Conservation (phyloP, 139 green algal species). For the Haematococcus sp. region DNA sequence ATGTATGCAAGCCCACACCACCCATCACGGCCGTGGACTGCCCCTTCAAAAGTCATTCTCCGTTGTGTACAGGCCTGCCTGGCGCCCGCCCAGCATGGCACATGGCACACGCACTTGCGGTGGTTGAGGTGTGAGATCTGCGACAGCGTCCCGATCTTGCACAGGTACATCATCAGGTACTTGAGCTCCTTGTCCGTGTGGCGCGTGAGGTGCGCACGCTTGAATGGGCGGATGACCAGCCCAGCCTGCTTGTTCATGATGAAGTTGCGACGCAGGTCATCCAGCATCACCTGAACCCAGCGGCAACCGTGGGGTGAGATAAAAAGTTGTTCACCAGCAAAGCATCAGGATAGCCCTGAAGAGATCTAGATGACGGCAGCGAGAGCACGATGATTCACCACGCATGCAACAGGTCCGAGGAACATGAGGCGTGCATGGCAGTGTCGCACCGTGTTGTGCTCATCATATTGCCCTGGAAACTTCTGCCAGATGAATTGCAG, state of each 20-base stretch:
- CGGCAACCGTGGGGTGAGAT: not conserved
- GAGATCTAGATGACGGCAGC: not conserved
- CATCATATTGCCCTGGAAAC: slow-evolving; percentile 57
- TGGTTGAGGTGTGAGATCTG: too few relatives aligned
- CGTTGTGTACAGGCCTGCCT: too few relatives aligned
- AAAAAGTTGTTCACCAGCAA: slow-evolving; percentile 76
- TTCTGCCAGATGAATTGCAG: slow-evolving; percentile 81
- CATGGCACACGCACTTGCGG: too few relatives aligned
- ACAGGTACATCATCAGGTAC: slow-evolving; percentile 50
- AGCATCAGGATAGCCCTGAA: not conserved
- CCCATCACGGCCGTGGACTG: too few relatives aligned
- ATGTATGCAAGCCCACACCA: too few relatives aligned
- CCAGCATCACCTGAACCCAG: too few relatives aligned
- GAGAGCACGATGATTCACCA: not conserved
- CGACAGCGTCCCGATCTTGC: too few relatives aligned
- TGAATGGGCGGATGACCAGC: slow-evolving; percentile 91
- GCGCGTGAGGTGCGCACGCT: slow-evolving; percentile 70
- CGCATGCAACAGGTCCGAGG: not conserved
- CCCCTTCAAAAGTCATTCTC: too few relatives aligned
- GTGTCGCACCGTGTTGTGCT: slow-evolving; percentile 66
- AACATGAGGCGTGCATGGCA: too few relatives aligned
- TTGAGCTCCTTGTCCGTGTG: slow-evolving; percentile 84
- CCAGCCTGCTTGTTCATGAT: slow-evolving; percentile 92
- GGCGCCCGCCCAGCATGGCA: too few relatives aligned
- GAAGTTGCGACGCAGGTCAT: slow-evolving; percentile 75